Conservation (phyloP, 2,329 filamentous ascomycete genomes). For the Sphaerostilbella broomeana region DNA sequence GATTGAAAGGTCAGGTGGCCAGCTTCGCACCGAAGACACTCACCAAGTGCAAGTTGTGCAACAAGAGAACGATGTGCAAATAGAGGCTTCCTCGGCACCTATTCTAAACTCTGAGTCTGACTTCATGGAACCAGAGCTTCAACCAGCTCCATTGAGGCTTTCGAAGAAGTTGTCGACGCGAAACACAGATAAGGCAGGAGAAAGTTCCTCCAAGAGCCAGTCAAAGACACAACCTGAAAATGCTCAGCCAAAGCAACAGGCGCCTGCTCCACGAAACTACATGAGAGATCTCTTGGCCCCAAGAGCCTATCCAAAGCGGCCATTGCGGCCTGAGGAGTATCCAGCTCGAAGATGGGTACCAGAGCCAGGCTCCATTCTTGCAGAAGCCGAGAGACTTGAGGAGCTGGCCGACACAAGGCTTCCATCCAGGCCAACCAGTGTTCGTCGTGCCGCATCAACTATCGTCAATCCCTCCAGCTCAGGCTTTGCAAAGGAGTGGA, state of each 20-base stretch:
- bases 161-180: constrained; percentile 3
- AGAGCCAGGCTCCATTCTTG: too few relatives aligned
- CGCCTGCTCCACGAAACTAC: too few relatives aligned
- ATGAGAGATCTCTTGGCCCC: too few relatives aligned
- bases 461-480: constrained; percentile 19
- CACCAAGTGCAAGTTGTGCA: constrained; percentile 16
- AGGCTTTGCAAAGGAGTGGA: not conserved
- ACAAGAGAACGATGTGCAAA: constrained; percentile 12
- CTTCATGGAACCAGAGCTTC: constrained; percentile 17
- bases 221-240: too few relatives aligned
- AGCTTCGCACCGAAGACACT: constrained; percentile 16
- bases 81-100: constrained; percentile 18
- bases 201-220: not conserved
- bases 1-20: constrained; percentile 19
- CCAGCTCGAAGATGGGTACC: too few relatives aligned
- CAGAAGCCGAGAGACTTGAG: too few relatives aligned
- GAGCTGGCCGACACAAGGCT: too few relatives aligned
- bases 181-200: too few relatives aligned
- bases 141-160: constrained; percentile 22
- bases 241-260: too few relatives aligned
- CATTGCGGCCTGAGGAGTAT: too few relatives aligned
- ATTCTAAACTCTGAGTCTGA: constrained; percentile 17
- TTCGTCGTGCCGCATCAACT: constrained; percentile 16
- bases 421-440: not conserved
- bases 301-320: too few relatives aligned